Percentiles rank a stretch among this genome's conserved stretches.
Conservation (phyloP, 495 filamentous ascomycete genomes). For the Neurospora pannonica region DNA sequence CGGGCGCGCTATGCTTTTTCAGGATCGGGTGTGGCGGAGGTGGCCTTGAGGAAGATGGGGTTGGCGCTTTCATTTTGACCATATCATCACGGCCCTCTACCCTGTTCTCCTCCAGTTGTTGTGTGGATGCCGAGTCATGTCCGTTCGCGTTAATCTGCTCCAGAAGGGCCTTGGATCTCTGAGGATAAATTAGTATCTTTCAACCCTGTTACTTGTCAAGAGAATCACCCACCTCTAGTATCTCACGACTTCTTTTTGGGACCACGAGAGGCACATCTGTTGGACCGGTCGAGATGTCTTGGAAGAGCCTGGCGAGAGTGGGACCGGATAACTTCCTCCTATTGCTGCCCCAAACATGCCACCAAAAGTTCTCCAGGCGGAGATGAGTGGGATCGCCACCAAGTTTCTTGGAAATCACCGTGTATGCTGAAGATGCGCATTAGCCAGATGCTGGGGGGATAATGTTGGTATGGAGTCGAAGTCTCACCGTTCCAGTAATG, state of each 20-base stretch:
- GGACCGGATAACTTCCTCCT: slow-evolving; percentile 34
- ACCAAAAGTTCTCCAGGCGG: slow-evolving; percentile 48
- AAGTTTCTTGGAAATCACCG: slow-evolving; percentile 39
- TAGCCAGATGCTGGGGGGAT: slow-evolving; percentile 1
- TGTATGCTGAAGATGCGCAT: slow-evolving; percentile 33
- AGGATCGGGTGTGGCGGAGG: slow-evolving; percentile 38
- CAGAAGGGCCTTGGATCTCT: background rate
- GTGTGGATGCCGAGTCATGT: background rate
- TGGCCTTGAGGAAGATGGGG: slow-evolving; percentile 22
- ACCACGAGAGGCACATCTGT: slow-evolving; percentile 39
- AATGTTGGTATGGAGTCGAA: background rate
- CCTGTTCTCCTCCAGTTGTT: slow-evolving; percentile 3
- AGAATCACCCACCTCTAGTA: slow-evolving; percentile 26
- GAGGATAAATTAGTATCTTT: background rate
- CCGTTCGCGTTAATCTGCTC: slow-evolving; percentile 5
- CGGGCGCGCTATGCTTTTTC: slow-evolving; percentile 43
- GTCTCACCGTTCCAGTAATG: slow-evolving; percentile 41
- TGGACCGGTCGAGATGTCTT: slow-evolving; percentile 38
- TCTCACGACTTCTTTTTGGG: slow-evolving; percentile 34
- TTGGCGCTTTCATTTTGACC: slow-evolving; percentile 14
- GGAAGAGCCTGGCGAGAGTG: slow-evolving; percentile 37
- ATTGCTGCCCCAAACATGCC: slow-evolving; percentile 46
- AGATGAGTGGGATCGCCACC: slow-evolving; percentile 40
- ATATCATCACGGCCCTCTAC: background rate
- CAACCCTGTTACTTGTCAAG: background rate